Evolutionary conservation across 306 rosid genomes (phyloP).

Genomic region (Prunus salicina): DNA sequence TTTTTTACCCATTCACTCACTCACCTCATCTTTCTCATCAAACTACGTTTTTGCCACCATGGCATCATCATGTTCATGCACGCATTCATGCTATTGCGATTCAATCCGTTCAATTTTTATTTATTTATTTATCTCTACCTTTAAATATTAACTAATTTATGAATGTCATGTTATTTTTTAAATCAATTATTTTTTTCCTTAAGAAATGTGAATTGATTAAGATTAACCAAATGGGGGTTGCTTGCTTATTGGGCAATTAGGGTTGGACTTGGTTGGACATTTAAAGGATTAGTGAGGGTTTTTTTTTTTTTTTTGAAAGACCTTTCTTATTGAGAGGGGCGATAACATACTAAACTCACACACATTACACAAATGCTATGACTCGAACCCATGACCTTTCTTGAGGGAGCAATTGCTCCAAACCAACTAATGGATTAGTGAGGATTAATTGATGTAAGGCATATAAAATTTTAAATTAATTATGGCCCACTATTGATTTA

Average conservation of each 20-base stretch:
- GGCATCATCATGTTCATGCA: not conserved
- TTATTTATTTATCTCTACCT: not conserved
- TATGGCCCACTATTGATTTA: too few relatives aligned
- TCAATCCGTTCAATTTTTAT: not conserved
- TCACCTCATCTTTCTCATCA: not conserved
- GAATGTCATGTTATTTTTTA: not conserved
- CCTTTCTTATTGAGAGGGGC: not conserved
- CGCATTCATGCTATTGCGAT: not conserved
- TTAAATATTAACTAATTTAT: not conserved
- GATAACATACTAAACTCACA: too few relatives aligned
- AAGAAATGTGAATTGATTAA: not conserved
- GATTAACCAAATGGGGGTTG: not conserved
- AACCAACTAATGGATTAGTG: not conserved
- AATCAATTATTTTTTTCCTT: not conserved
- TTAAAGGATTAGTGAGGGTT: not conserved
- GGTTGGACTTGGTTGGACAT: not conserved
- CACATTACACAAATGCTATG: too few relatives aligned
- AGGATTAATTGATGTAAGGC: not conserved
- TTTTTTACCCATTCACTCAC: slow-evolving; percentile 9
- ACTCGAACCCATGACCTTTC: too few relatives aligned
- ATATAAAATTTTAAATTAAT: too few relatives aligned
- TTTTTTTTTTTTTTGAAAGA: too few relatives aligned
- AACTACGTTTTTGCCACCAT: not conserved
- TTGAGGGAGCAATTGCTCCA: too few relatives aligned
- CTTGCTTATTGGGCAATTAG: not conserved